Evolutionary conservation across 2,329 filamentous ascomycete genomes (phyloP).

Genomic region (Neurospora crassa): DNA sequence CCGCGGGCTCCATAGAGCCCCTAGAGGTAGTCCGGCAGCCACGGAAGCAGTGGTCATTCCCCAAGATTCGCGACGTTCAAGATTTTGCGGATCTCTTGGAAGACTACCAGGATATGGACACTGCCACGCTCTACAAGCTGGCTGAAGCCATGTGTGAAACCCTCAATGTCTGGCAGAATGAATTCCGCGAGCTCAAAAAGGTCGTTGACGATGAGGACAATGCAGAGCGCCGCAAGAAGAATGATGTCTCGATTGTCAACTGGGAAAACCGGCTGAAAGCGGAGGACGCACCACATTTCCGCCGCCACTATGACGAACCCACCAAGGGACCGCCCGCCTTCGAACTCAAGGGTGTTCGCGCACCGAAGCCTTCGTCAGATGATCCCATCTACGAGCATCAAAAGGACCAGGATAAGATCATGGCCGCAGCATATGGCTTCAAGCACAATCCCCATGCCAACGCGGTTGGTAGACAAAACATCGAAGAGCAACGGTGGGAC

Average conservation of each 20-base stretch:
- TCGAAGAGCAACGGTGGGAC: conserved; percentile 45
- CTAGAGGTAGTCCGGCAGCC: conserved; percentile 17
- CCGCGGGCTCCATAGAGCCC: conserved; percentile 9
- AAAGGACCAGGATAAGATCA: conserved; percentile 43
- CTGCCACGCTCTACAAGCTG: conserved; percentile 34
- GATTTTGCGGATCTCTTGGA: conserved; percentile 40
- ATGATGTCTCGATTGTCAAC: conserved; percentile 30
- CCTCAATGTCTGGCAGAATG: conserved; percentile 42
- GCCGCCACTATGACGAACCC: conserved; percentile 29
- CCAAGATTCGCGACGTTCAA: conserved; percentile 40
- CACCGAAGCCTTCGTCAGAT: conserved; percentile 30
- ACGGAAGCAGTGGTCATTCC: conserved; percentile 34
- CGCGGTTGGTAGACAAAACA: conserved; percentile 50
- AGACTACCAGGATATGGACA: conserved; percentile 39
- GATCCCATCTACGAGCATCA: conserved; percentile 37
- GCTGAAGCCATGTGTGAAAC: conserved; percentile 35
- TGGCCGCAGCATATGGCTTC: conserved; percentile 51
- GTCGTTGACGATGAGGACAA: conserved; percentile 50
- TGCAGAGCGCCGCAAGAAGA: conserved; percentile 37
- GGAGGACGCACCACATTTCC: conserved; percentile 17
- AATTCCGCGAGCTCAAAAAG: conserved; percentile 41
- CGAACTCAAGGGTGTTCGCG: conserved; percentile 42
- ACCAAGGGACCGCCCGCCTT: conserved; percentile 34
- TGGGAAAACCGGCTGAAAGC: conserved; percentile 24
- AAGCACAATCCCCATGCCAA: conserved; percentile 49